phyloP scores from a whole-genome alignment of 1,139 yeast genomes.

The Cylindricascospora bacillispora region DNA sequence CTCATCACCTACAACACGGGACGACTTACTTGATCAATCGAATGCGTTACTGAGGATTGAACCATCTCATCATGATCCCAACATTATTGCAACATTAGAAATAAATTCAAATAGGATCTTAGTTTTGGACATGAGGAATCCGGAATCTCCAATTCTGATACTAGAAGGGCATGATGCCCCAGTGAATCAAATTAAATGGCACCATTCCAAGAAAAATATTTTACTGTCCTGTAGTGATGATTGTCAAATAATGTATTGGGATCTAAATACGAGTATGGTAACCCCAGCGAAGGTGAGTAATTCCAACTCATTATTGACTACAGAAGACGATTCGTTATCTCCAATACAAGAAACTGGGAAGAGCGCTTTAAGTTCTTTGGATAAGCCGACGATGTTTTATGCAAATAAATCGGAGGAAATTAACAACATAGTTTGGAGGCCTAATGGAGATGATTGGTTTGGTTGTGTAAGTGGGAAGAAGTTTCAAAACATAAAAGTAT shows the following conservation, averaged over 20 bases:
- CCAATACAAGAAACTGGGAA: background rate
- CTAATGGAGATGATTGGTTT: slow-evolving; percentile 55
- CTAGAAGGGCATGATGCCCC: slow-evolving; percentile 57
- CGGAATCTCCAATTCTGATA: slow-evolving; percentile 64
- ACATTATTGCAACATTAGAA: slow-evolving; percentile 74
- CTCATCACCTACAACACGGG: background rate
- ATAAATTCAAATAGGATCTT: slow-evolving; percentile 54
- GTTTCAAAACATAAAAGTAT: slow-evolving; percentile 64
- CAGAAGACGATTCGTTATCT: background rate
- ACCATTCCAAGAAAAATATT: slow-evolving; percentile 52
- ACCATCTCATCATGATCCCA: slow-evolving; percentile 66
- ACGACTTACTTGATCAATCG: slow-evolving; percentile 5
- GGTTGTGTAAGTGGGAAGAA: slow-evolving; percentile 74
- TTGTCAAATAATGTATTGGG: slow-evolving; percentile 84
- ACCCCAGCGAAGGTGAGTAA: slow-evolving; percentile 2
- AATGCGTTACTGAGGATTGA: slow-evolving; percentile 47
- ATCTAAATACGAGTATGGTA: slow-evolving; percentile 31
- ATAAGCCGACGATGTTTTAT: slow-evolving; percentile 19
- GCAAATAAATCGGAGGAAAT: slow-evolving; percentile 32
- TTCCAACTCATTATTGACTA: background rate
- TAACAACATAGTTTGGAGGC: slow-evolving; percentile 67
- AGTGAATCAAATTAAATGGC: slow-evolving; percentile 73
- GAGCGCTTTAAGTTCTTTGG: slow-evolving; percentile 5
- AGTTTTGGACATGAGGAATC: slow-evolving; percentile 75
- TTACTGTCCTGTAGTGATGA: slow-evolving; percentile 79